Evolutionary conservation across 176 grass and related monocot genomes (phyloP), one percentile per base, ranked within the genome.

Genomic region (Avena sativa): DNA sequence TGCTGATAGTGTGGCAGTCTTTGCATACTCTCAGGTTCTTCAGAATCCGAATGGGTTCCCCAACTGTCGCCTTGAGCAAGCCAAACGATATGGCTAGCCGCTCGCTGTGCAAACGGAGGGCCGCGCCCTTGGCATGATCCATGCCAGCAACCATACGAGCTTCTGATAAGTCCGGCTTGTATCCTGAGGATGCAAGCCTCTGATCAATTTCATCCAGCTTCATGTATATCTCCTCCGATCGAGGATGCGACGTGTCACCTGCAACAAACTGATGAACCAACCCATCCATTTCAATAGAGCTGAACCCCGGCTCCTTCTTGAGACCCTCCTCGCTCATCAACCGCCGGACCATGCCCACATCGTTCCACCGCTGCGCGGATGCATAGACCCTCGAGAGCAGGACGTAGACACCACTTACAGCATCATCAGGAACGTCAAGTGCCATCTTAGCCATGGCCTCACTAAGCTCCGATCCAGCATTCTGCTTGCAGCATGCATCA

Each of bases 21-120:
- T 92, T 93, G 79, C 97, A 96, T 13, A 98, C 89, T 80, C 97
- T 92, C 32, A 98, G 81, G 79, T 98, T 98, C 92, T 93, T 98
- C 72, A 98, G 75, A 9, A 96, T 92, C 60, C 94, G 71, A 61
- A 98, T 93, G 28, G 97, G 92, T 26, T 76, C 85, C 28, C 94
- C 85, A 0, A 84, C 64, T 5, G 26, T 70, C 1, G 6, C 58
- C 0, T 81, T 91, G 25, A 98, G 96, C 4, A 98, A 79, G 3
- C 93, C 96, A 26, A 98, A 95, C 0, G 96, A 93, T 74, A 96
- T 98, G 26, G 96, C 93, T 0, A 98, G 79, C 50, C 93, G 80
- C 40, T 98, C 93, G 0, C 96, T 95, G 82, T 98, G 93, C 79
- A 94, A 78, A 2, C 90, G 90, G 16, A 98, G 82, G 0, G 93